phyloP scores from a whole-genome alignment of 805 yeast genomes.

The Sugiyamaella lignohabitans region DNA sequence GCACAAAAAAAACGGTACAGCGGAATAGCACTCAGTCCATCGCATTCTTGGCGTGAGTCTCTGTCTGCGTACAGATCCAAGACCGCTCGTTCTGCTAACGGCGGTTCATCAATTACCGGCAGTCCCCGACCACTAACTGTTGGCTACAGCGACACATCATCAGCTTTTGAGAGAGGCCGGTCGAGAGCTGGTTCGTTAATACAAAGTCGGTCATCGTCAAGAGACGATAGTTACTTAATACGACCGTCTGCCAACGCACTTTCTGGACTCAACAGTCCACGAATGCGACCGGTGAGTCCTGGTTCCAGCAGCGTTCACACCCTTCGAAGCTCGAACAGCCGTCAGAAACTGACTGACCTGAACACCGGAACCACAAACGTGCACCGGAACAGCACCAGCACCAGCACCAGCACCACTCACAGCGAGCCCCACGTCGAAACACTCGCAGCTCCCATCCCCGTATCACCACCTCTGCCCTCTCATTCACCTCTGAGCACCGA shows the following conservation, averaged over 20 bases:
- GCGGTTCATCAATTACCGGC: conserved; percentile 7
- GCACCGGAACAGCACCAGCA: not conserved
- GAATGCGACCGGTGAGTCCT: conserved; percentile 6
- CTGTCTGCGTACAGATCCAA: conserved; percentile 11
- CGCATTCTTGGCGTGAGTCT: conserved; percentile 18
- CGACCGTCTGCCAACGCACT: conserved; percentile 4
- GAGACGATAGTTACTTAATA: not conserved
- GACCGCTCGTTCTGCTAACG: not conserved
- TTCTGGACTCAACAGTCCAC: conserved; percentile 3
- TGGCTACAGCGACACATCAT: not conserved
- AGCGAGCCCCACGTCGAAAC: too few relatives aligned
- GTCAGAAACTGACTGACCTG: not conserved
- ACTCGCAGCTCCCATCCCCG: too few relatives aligned
- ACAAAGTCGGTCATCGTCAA: conserved; percentile 3
- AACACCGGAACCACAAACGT: not conserved
- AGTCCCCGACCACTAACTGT: conserved; percentile 5
- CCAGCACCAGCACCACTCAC: not conserved
- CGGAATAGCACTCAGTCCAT: conserved; percentile 19
- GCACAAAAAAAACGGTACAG: conserved; percentile 19
- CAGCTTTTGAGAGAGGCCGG: conserved; percentile 1
- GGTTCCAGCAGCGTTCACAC: not conserved
- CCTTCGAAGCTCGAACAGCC: not conserved
- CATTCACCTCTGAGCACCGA: not conserved
- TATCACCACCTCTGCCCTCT: too few relatives aligned
- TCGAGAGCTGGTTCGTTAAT: not conserved